phyloP scores from a whole-genome alignment of 768 basidiomycete genomes.

The Saitozyma podzolica region DNA sequence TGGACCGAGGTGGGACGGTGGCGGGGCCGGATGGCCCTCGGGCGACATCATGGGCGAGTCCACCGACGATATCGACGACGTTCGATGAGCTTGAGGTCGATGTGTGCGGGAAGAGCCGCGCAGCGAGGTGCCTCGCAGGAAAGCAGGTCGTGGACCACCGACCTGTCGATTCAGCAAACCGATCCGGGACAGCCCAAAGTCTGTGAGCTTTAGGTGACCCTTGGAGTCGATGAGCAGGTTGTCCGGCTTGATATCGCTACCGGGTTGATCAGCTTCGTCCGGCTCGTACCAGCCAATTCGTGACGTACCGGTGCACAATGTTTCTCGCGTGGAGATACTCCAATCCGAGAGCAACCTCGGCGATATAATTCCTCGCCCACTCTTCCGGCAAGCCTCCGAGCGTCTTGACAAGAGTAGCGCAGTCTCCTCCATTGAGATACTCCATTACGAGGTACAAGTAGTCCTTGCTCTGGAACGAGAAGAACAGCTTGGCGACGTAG shows the following conservation, averaged over 20 bases:
- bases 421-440: slow-evolving; percentile 97
- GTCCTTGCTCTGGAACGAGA: slow-evolving; percentile 99
- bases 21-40: slow-evolving; percentile 34
- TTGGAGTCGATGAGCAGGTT: slow-evolving; percentile 95
- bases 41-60: slow-evolving; percentile 53
- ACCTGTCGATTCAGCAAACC: slow-evolving; percentile 96
- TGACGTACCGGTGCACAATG: slow-evolving; percentile 87
- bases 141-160: slow-evolving; percentile 50
- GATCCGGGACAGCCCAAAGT: slow-evolving; percentile 94
- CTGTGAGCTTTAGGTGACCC: slow-evolving; percentile 95
- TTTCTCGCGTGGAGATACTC: slow-evolving; percentile 95
- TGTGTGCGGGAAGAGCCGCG: slow-evolving; percentile 20
- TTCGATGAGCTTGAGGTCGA: slow-evolving; percentile 56
- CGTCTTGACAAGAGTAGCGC: slow-evolving; percentile 93
- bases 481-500: slow-evolving; percentile 95
- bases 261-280: slow-evolving; percentile 1
- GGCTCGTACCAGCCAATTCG: too few relatives aligned
- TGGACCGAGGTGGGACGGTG: slow-evolving; percentile 34
- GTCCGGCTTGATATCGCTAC: slow-evolving; percentile 94
- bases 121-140: slow-evolving; percentile 41
- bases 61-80: slow-evolving; percentile 34
- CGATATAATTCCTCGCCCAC: slow-evolving; percentile 94
- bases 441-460: slow-evolving; percentile 99
- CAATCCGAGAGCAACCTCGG: slow-evolving; percentile 90
- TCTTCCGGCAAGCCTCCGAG: slow-evolving; percentile 91